phyloP scores from a whole-genome alignment of 192 early-diverging fungal species.

The Linderina pennispora region DNA sequence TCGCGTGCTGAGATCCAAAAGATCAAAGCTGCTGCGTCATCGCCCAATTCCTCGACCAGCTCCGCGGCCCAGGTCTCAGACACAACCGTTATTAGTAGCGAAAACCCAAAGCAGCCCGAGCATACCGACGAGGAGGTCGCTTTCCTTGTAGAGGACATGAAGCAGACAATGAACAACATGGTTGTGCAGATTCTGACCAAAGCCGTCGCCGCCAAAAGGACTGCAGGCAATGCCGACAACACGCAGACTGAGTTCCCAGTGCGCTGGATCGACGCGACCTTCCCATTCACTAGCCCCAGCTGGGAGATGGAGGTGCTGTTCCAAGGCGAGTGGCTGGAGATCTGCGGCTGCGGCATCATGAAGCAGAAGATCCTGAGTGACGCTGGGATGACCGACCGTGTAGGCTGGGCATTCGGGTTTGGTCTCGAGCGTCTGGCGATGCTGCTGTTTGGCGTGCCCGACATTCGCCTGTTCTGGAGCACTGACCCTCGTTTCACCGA shows the following conservation, averaged over 20 bases:
- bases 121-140: conserved; percentile 59
- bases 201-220: conserved; percentile 22
- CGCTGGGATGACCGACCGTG: conserved; percentile 59
- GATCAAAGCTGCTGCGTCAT: not conserved
- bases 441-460: conserved; percentile 91
- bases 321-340: conserved; percentile 90
- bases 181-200: conserved; percentile 61
- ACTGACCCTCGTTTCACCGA: conserved; percentile 75
- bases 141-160: conserved; percentile 62
- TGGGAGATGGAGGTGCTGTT: conserved; percentile 97
- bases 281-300: conserved; percentile 94
- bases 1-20: conserved; percentile 18
- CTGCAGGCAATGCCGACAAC: not conserved
- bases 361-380: conserved; percentile 74
- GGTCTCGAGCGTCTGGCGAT: conserved; percentile 94
- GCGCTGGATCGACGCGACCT: conserved; percentile 90
- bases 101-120: conserved; percentile 68
- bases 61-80: conserved; percentile 10
- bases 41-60: not conserved
- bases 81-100: conserved; percentile 47
- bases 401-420: conserved; percentile 99
- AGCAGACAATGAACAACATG: conserved; percentile 78
- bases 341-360: conserved; percentile 91
- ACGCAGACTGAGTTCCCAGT: conserved; percentile 55
- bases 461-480: conserved; percentile 96